These are phyloP conservation scores for Pistacia atlantica DNA, from an alignment of 345 rosid genomes.

Conservation along the genomic window DNA sequence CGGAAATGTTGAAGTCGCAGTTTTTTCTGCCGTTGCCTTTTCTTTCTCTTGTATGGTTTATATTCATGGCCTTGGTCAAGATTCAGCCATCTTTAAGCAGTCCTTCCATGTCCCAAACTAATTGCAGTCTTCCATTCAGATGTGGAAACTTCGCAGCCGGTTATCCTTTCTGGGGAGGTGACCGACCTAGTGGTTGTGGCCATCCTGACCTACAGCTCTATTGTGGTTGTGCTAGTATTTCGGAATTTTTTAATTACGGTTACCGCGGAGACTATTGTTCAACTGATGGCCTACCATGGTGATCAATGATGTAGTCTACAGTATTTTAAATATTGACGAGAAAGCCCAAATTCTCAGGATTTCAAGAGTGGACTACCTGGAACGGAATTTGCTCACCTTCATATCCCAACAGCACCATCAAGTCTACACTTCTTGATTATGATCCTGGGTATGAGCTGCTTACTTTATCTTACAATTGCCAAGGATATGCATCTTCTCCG, in stretches of 20 bases:
- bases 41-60: neutral
- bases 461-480: slow-evolving; percentile 26
- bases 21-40: neutral
- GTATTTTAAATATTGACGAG: slow-evolving; percentile 6
- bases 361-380: slow-evolving; percentile 21
- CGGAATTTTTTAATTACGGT: too few relatives aligned
- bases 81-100: neutral
- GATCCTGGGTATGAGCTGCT: slow-evolving; percentile 4
- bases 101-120: neutral
- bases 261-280: too few relatives aligned
- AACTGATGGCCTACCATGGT: neutral
- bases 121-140: neutral
- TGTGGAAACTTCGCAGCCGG: neutral
- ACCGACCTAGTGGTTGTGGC: slow-evolving; percentile 21
- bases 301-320: slow-evolving; percentile 12
- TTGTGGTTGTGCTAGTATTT: neutral
- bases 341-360: slow-evolving; percentile 1
- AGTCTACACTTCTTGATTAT: slow-evolving; percentile 12
- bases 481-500: fast-evolving
- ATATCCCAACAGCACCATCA: slow-evolving; percentile 22
- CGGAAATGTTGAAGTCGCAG: neutral
- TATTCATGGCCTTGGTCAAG: neutral
- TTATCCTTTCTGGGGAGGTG: neutral
- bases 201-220: slow-evolving; percentile 24
- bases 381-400: slow-evolving; percentile 16